Evolutionary conservation across 1,139 yeast genomes (phyloP).

Genomic region (Ashbya aceris): DNA sequence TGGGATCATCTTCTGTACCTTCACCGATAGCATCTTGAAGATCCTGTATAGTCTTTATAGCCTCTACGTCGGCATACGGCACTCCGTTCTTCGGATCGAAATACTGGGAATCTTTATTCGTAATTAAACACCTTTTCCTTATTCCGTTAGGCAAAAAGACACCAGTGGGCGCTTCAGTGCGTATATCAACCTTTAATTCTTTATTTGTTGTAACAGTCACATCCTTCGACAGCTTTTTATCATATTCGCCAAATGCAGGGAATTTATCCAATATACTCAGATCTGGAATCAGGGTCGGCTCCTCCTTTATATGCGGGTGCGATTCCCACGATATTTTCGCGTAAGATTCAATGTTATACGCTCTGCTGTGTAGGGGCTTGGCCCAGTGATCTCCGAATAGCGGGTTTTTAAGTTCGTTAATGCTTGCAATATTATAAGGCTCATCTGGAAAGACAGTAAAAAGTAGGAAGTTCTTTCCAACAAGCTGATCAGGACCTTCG

Average conservation of each 20-base stretch:
- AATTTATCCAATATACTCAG: conserved; percentile 39
- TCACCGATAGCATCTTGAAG: conserved; percentile 40
- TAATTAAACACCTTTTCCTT: conserved; percentile 58
- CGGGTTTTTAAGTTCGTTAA: conserved; percentile 35
- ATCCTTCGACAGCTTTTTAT: conserved; percentile 38
- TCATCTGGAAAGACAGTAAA: conserved; percentile 40
- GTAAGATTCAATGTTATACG: conserved; percentile 48
- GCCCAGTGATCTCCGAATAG: conserved; percentile 56
- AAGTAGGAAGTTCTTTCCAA: conserved; percentile 42
- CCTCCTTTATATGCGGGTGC: conserved; percentile 7
- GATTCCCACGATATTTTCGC: conserved; percentile 35
- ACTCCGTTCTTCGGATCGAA: conserved; percentile 82
- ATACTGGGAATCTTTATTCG: conserved; percentile 73
- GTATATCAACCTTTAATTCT: conserved; percentile 40
- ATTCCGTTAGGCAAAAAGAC: conserved; percentile 62
- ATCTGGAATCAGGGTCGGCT: conserved; percentile 17
- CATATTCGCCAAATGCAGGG: conserved; percentile 58
- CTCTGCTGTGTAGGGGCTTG: conserved; percentile 43
- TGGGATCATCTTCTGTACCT: conserved; percentile 14
- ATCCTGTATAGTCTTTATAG: conserved; percentile 59
- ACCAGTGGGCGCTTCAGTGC: conserved; percentile 67
- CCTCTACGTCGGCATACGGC: conserved; percentile 76
- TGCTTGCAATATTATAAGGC: conserved; percentile 18
- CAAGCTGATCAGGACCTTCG: conserved; percentile 59
- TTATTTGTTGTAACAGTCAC: conserved; percentile 34